Evolutionary conservation across 2,329 filamentous ascomycete species (phyloP).

Genomic region (Fragosphaeria purpurea): DNA sequence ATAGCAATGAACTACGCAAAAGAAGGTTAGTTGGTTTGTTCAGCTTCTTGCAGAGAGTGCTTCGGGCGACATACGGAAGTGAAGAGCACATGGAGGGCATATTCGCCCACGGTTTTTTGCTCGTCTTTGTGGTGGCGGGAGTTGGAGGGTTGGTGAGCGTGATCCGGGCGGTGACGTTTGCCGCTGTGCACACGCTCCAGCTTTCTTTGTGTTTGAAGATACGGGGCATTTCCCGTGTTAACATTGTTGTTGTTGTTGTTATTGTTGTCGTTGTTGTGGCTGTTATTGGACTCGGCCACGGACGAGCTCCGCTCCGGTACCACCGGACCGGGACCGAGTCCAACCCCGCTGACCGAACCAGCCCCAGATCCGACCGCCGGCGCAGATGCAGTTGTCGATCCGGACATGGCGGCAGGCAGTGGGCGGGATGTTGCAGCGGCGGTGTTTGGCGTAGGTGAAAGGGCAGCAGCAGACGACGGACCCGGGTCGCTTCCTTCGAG

Average conservation of each 20-base stretch:
- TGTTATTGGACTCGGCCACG: constrained; percentile 10
- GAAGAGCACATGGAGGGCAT: constrained; percentile 91
- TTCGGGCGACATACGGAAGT: constrained; percentile 56
- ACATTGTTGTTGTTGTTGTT: constrained; percentile 10
- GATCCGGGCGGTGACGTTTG: constrained; percentile 57
- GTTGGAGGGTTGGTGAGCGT: constrained; percentile 65
- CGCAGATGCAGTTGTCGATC: constrained; percentile 23
- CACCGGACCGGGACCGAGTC: constrained; percentile 12
- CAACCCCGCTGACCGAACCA: background rate
- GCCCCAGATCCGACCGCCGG: background rate
- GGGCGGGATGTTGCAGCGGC: constrained; percentile 25
- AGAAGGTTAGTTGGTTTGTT: no score
- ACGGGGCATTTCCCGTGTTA: constrained; percentile 29
- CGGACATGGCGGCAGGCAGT: constrained; percentile 35
- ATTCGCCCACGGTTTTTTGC: constrained; percentile 91
- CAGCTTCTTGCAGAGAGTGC: constrained; percentile 19
- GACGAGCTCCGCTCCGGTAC: constrained; percentile 37
- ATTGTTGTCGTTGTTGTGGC: no score
- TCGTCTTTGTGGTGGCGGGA: constrained; percentile 64
- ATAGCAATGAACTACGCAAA: constrained; percentile 65
- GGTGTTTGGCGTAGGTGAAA: background rate
- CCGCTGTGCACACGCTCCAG: constrained; percentile 51
- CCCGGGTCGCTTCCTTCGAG: constrained; percentile 32
- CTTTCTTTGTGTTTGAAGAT: constrained; percentile 39
- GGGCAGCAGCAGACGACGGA: constrained; percentile 13